Base-by-base conservation (phyloP, 164 flowering plant genomes). In the Echeveria elegans region DNA sequence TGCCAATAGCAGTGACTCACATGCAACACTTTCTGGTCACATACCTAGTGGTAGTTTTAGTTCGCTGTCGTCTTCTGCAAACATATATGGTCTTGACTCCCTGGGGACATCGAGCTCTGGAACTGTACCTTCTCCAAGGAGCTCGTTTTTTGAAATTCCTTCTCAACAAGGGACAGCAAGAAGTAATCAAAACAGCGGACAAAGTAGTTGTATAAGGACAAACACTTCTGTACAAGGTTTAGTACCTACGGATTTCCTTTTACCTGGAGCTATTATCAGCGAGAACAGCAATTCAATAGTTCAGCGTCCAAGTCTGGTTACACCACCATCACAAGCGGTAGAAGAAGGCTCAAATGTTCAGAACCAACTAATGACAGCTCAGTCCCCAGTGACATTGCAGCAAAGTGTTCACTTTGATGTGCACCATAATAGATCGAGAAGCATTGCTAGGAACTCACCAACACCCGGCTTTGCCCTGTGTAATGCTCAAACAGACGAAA, bases 41-140 rank as follows among this genome's bases (percentile, higher is more conserved):
- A 74, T 64, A 73, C 66, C 65, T 45, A 72, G 70, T 60, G 73
- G 77, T 64, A 77, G 72, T 67, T 64, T n/a, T n/a, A n/a, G 69
- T 64, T 65, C 72, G 24, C 68, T 82, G 61, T 34, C 72, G 45
- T 65, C 85, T n/a, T 28, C 77, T 32, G 77, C 72, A 29, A 58
- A 63, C 58, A 11, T 69, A 64, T 31, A 68, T 69, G 68, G 65
- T 70, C 34, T 59, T 45, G 73, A 70, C 66, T 47, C 47, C 5
- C 18, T 43, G 47, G 19, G 18, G 47, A 43, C 47, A 12, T 43
- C 15, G 16, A 43, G 15, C 16, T 43, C 15, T 43, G 18, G 16
- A 43, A 43, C 47, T 43, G 11, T 43, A 43, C 47, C 47, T 18
- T 18, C 47, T 7, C 47, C 47, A 4, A 43, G 47, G 16, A 43